Conservation (phyloP, 148 eudicot genomes). For the Talinum fruticosum region DNA sequence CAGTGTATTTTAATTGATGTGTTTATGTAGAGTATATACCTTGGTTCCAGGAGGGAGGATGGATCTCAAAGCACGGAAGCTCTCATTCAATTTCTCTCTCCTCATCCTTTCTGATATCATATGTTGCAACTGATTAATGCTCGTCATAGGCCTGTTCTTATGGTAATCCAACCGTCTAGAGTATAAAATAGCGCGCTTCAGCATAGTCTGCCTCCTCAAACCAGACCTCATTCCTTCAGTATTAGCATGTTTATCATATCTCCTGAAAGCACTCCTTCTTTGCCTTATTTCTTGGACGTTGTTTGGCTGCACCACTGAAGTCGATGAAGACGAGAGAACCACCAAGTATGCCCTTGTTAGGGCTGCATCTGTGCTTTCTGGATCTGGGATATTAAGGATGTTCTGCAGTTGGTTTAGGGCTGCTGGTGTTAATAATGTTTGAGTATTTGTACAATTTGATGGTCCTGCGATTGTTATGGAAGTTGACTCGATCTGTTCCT, state of each 20-base stretch:
- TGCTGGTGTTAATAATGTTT: slow-evolving; percentile 17
- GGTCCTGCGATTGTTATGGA: not conserved
- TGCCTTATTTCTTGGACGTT: not conserved
- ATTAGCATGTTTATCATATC: slow-evolving; percentile 14
- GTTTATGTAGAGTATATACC: slow-evolving; percentile 35
- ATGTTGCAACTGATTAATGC: slow-evolving; percentile 41
- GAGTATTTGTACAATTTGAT: not conserved
- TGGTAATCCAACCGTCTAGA: slow-evolving; percentile 32
- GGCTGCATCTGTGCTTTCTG: too few relatives aligned
- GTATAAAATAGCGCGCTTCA: slow-evolving; percentile 41
- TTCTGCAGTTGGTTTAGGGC: slow-evolving; percentile 26
- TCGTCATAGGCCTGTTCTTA: slow-evolving; percentile 18
- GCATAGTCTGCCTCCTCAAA: slow-evolving; percentile 35
- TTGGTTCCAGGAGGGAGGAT: slow-evolving; percentile 83
- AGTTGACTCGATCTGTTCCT: not conserved
- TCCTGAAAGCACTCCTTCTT: slow-evolving; percentile 46
- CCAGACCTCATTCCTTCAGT: not conserved
- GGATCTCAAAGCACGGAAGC: slow-evolving; percentile 65
- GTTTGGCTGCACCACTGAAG: not conserved
- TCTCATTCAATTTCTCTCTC: slow-evolving; percentile 79
- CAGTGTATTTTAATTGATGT: too few relatives aligned
- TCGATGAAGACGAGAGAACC: too few relatives aligned
- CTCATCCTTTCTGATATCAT: slow-evolving; percentile 76
- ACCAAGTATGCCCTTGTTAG: too few relatives aligned
- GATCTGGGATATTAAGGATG: too few relatives aligned